Evolutionary conservation across 2,329 filamentous ascomycete genomes (phyloP).

Genomic region (Colletotrichum salicis): DNA sequence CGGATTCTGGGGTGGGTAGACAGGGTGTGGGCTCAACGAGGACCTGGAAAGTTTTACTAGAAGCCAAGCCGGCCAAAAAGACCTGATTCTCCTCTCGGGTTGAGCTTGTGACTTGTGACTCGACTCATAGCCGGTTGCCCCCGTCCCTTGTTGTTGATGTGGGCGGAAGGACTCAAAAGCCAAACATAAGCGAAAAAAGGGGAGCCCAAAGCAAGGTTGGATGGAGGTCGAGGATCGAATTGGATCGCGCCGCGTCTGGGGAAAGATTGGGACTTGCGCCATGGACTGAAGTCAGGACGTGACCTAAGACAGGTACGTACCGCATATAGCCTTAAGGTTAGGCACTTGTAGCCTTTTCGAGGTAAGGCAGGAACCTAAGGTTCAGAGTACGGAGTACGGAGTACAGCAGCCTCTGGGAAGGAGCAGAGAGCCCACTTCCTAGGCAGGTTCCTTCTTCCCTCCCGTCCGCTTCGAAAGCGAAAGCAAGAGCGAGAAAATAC

Average conservation of each 20-base stretch:
- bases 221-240: slow-evolving; percentile 26
- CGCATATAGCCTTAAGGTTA: background rate
- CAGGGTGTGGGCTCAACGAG: slow-evolving; percentile 17
- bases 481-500: slow-evolving; percentile 10
- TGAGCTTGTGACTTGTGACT: background rate
- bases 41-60: slow-evolving; percentile 11
- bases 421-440: background rate
- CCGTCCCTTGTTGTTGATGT: slow-evolving; percentile 17
- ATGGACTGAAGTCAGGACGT: background rate
- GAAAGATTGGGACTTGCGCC: slow-evolving; percentile 30
- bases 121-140: slow-evolving; percentile 23
- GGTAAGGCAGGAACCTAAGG: background rate
- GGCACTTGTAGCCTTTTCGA: background rate
- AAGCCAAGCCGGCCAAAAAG: slow-evolving; percentile 8
- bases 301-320: background rate
- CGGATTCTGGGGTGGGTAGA: background rate
- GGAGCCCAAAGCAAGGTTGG: slow-evolving; percentile 4
- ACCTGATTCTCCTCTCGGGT: background rate
- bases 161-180: slow-evolving; percentile 6
- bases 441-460: background rate
- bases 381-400: no score
- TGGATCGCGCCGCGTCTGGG: slow-evolving; percentile 33
- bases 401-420: background rate
- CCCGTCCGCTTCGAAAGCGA: slow-evolving; percentile 6
- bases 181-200: slow-evolving; percentile 31